Conservation (phyloP, 2,329 filamentous ascomycete species). For the Clonostachys rosea region DNA sequence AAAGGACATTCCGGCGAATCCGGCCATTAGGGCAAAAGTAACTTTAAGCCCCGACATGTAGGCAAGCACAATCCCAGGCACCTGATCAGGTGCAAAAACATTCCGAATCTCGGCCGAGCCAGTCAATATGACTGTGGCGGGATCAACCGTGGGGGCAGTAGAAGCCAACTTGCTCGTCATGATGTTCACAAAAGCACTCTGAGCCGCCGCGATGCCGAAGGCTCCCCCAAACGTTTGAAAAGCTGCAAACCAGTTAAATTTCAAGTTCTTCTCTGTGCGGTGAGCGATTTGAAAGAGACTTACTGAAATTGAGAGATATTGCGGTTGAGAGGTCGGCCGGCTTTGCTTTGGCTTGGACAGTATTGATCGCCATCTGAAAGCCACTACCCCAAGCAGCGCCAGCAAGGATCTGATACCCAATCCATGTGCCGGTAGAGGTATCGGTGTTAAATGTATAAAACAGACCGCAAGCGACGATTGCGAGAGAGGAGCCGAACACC, state of each 20-base stretch:
- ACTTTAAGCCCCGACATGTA: slow-evolving; percentile 59
- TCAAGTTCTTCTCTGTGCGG: background rate
- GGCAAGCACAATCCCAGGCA: slow-evolving; percentile 43
- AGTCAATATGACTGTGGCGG: slow-evolving; percentile 17
- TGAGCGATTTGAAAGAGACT: slow-evolving; percentile 8
- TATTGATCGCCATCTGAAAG: slow-evolving; percentile 37
- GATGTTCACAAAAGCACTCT: slow-evolving; percentile 29
- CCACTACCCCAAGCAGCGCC: slow-evolving; percentile 32
- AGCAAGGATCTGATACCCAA: slow-evolving; percentile 21
- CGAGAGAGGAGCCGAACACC: slow-evolving; percentile 22
- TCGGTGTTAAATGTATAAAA: slow-evolving; percentile 12
- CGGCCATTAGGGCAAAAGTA: slow-evolving; percentile 37
- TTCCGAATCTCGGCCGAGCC: slow-evolving; percentile 46
- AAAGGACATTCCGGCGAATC: too few species aligned
- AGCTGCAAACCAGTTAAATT: slow-evolving; percentile 7
- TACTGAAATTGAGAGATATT: background rate
- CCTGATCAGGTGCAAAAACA: slow-evolving; percentile 33
- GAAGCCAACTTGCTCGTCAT: slow-evolving; percentile 17
- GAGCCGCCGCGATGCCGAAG: slow-evolving; percentile 31
- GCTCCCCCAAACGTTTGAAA: slow-evolving; percentile 36
- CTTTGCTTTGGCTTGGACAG: slow-evolving; percentile 24
- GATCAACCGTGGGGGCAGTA: slow-evolving; percentile 19
- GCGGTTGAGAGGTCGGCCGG: background rate
- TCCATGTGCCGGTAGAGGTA: slow-evolving; percentile 3
- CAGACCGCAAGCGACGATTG: slow-evolving; percentile 23